Evolutionary conservation across 371 early-diverging fungal species (phyloP), one percentile per base, ranked within the genome.

Genomic region (Circinella minor): DNA sequence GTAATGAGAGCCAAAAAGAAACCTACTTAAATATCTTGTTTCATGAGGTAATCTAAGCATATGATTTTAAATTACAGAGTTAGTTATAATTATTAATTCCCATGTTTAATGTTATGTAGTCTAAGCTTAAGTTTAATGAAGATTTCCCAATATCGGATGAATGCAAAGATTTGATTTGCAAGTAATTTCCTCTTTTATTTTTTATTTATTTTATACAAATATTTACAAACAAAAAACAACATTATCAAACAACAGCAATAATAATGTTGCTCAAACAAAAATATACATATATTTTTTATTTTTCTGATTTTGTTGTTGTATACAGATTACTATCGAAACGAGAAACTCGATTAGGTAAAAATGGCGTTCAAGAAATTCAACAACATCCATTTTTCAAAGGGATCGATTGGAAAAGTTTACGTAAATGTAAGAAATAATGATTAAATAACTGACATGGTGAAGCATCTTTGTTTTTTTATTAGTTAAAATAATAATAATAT

Each of bases 21-120:
- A 98, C 95, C 7, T 94, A 96, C 79, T 86, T 92, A 67, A 92
- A 92, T 82, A 91, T 95, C 73, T 82, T 96, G 76, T 86, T 90
- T 73, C 94, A 86, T 60, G 78, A 86, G 75, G 85, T 85, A 77
- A 51, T 27, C 27, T 27, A 27, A 27, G 2, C 27, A 27, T 27
- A 27, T 27, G 2, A 27, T 27, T 27, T 1, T 27, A 27, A 27
- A 27, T 27, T 27, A 27, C 27, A 27, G 27, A 27, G 27, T 27
- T 27, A 27, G 0, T 27, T 27, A 2, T 27, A 27, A 27, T 27
- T 27, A 27, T 27, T 27, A 27, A 27, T 27, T 27, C 27, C 27
- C 27, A 27, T 27, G 27, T 27, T 27, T 27, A 27, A 27, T 27
- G 27, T 27, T 43, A 43, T 3, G 11, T 77, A 88, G 71, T 79